Conservation (phyloP, 176 grass and related monocot genomes). For the Otatea glauca region DNA sequence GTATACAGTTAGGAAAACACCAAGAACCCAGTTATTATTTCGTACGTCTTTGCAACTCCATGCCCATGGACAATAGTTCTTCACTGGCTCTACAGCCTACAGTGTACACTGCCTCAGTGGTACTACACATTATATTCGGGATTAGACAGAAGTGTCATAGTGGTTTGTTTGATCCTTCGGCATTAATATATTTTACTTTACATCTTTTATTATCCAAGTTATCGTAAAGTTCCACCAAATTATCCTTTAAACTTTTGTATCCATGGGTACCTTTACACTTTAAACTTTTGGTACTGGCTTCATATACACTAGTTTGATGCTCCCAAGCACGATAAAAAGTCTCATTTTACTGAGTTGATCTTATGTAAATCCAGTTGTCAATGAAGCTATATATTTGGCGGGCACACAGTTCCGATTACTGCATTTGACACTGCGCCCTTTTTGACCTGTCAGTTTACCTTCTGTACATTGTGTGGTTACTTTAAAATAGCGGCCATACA, state of each 20-base stretch:
- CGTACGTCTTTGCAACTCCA: too few species aligned
- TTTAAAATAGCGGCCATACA: not conserved
- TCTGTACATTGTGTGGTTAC: not conserved
- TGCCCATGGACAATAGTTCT: not conserved
- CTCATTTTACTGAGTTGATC: not conserved
- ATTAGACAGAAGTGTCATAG: not conserved
- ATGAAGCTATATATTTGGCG: not conserved
- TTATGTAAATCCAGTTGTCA: not conserved
- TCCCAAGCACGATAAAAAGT: too few species aligned
- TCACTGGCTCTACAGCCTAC: not conserved
- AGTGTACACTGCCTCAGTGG: not conserved
- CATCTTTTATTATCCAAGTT: too few species aligned
- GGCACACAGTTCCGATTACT: not conserved
- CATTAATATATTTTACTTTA: too few species aligned
- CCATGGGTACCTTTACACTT: too few species aligned
- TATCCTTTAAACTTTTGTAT: too few species aligned
- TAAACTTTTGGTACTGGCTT: too few species aligned
- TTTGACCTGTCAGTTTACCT: conserved; percentile 27
- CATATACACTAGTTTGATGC: too few species aligned
- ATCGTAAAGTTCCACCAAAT: too few species aligned
- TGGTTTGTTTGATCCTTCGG: not conserved
- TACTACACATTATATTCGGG: not conserved
- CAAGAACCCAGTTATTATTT: too few species aligned
- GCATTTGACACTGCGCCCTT: not conserved
- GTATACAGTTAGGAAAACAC: too few species aligned